Evolutionary conservation across 495 filamentous ascomycete species (phyloP).

Genomic region (Penicillium ochrochloron): DNA sequence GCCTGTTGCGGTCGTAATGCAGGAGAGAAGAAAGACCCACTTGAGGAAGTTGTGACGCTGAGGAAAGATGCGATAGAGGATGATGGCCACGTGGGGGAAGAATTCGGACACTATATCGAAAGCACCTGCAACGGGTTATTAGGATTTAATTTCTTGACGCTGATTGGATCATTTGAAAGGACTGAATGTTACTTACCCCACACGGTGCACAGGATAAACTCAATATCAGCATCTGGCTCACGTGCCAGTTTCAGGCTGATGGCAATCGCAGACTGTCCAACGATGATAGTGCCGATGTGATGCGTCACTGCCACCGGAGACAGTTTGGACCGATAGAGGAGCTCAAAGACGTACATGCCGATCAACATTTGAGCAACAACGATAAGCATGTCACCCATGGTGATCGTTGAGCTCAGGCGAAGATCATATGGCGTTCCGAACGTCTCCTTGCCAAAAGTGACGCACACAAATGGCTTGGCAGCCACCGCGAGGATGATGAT

Average conservation of each 20-base stretch:
- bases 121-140: constrained; percentile 35
- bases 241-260: constrained; percentile 44
- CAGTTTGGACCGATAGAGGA: constrained; percentile 49
- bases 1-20: constrained; percentile 45
- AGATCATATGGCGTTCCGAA: constrained; percentile 40
- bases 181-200: constrained; percentile 44
- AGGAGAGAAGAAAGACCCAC: constrained; percentile 45
- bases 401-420: constrained; percentile 31
- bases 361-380: constrained; percentile 50
- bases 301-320: constrained; percentile 50
- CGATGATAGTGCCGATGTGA: constrained; percentile 52
- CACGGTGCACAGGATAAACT: constrained; percentile 53
- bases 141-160: not conserved
- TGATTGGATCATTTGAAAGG: not conserved
- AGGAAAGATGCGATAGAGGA: constrained; percentile 52
- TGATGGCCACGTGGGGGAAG: constrained; percentile 54
- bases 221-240: constrained; percentile 51
- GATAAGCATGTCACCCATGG: constrained; percentile 48
- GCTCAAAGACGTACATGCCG: constrained; percentile 54
- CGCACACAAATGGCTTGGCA: constrained; percentile 50
- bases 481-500: constrained; percentile 47
- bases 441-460: constrained; percentile 39
- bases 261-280: constrained; percentile 52
- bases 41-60: constrained; percentile 44
- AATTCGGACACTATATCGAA: constrained; percentile 57